Evolutionary conservation across 2,329 filamentous ascomycete genomes (phyloP).

Genomic region (Didymella exigua): DNA sequence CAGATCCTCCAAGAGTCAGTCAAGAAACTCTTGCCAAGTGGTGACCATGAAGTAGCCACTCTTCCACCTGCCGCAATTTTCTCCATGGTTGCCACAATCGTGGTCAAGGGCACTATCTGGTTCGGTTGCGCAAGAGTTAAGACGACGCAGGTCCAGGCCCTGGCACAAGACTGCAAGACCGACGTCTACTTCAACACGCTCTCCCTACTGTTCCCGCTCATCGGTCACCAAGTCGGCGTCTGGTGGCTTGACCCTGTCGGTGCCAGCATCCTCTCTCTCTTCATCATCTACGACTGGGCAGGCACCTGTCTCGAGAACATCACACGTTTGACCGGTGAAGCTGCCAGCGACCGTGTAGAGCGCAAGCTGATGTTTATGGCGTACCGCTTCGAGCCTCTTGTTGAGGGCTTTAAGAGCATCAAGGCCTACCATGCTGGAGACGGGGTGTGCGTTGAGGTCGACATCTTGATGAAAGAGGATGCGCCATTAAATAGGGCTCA

Average conservation of each 20-base stretch:
- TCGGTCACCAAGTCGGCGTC: constrained; percentile 62
- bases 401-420: constrained; percentile 60
- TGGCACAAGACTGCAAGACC: constrained; percentile 66
- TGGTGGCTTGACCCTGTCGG: constrained; percentile 73
- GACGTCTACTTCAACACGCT: constrained; percentile 70
- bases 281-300: constrained; percentile 73
- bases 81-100: constrained; percentile 63
- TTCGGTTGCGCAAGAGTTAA: constrained; percentile 65
- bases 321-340: constrained; percentile 63
- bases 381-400: constrained; percentile 61
- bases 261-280: constrained; percentile 66
- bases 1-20: constrained; percentile 68
- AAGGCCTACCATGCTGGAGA: constrained; percentile 67
- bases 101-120: constrained; percentile 66
- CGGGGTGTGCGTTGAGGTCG: constrained; percentile 67
- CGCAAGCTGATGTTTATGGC: constrained; percentile 66
- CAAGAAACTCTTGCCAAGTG: constrained; percentile 60
- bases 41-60: constrained; percentile 55
- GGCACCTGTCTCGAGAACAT: constrained; percentile 66
- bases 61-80: constrained; percentile 61
- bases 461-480: constrained; percentile 62
- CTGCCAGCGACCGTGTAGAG: constrained; percentile 57
- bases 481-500: constrained; percentile 60
- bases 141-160: constrained; percentile 67
- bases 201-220: constrained; percentile 66